Evolutionary conservation across 148 eudicot genomes (phyloP).

Genomic region (Persicaria tinctoria): DNA sequence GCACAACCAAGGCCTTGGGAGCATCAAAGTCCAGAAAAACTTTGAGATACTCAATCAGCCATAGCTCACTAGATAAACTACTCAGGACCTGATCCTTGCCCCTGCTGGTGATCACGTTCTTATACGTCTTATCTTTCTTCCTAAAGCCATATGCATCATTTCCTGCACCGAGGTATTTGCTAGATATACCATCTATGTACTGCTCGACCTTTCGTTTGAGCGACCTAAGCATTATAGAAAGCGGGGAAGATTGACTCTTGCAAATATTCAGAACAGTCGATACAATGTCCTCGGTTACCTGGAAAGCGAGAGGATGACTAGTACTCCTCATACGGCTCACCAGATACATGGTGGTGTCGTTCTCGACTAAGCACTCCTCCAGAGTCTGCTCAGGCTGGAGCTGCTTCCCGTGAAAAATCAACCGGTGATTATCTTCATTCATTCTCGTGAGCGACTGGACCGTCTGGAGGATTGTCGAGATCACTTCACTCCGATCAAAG

Average conservation of each 20-base stretch:
- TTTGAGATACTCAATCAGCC: slow-evolving; percentile 22
- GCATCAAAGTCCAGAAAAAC: slow-evolving; percentile 44
- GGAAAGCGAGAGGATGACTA: slow-evolving; percentile 47
- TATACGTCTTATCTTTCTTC: background rate
- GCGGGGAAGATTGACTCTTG: slow-evolving; percentile 19
- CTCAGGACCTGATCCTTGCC: background rate
- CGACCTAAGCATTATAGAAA: background rate
- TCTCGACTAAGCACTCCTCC: slow-evolving; percentile 34
- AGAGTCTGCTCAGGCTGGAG: slow-evolving; percentile 55
- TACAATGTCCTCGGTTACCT: slow-evolving; percentile 36
- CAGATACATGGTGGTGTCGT: slow-evolving; percentile 46
- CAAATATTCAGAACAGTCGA: slow-evolving; percentile 24
- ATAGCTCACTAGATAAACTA: background rate
- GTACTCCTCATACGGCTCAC: slow-evolving; percentile 68
- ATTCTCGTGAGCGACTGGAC: slow-evolving; percentile 39
- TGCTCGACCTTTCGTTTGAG: slow-evolving; percentile 15
- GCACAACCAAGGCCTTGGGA: slow-evolving; percentile 46
- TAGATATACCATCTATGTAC: slow-evolving; percentile 10
- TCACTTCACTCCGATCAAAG: slow-evolving; percentile 34
- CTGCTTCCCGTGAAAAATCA: slow-evolving; percentile 58
- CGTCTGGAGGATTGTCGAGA: slow-evolving; percentile 31
- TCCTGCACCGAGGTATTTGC: background rate
- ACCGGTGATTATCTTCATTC: slow-evolving; percentile 35
- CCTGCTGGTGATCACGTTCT: background rate
- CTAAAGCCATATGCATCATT: background rate